phyloP scores from a whole-genome alignment of 1,284 basidiomycete species.

The Fomitiporia mediterranea region DNA sequence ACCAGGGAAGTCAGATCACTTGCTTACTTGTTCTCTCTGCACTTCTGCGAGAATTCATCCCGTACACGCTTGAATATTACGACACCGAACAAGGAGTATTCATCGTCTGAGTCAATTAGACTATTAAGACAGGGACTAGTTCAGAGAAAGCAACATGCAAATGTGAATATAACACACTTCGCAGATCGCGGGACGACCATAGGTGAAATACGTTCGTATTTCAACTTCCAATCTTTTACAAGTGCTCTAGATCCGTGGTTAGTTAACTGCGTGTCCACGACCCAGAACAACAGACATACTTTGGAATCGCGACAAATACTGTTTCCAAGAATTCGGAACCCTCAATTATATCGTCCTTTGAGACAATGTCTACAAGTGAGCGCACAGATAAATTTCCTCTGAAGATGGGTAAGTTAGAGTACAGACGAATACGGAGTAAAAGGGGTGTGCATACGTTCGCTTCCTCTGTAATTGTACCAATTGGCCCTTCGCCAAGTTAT shows the following conservation, averaged over 20 bases:
- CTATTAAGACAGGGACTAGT: conserved; percentile 33
- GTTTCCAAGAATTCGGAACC: conserved; percentile 95
- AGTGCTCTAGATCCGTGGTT: conserved; percentile 56
- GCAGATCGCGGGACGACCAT: conserved; percentile 98
- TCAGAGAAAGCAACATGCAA: conserved; percentile 21
- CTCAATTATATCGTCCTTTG: conserved; percentile 76
- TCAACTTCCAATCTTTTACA: conserved; percentile 83
- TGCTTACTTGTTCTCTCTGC: conserved; percentile 86
- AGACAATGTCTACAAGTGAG: conserved; percentile 83
- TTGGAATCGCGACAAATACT: conserved; percentile 90
- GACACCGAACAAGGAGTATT: conserved; percentile 84
- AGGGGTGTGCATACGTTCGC: conserved; percentile 63
- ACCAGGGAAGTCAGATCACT: not conserved
- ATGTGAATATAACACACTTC: conserved; percentile 44
- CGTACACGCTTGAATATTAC: conserved; percentile 90
- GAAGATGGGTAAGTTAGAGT: conserved; percentile 18
- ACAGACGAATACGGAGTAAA: conserved; percentile 9
- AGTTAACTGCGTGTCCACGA: no score
- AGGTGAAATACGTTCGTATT: conserved; percentile 83
- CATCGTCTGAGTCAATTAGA: conserved; percentile 77
- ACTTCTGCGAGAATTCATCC: conserved; percentile 93
- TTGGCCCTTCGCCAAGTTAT: conserved; percentile 92
- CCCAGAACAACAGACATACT: no score
- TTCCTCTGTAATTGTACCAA: conserved; percentile 93
- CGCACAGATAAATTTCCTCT: conserved; percentile 93